Percentiles rank a stretch among this genome's conserved stretches.
phyloP scores from a whole-genome alignment of 495 filamentous ascomycete genomes.

The Pseudomonodictys pantanalensis region DNA sequence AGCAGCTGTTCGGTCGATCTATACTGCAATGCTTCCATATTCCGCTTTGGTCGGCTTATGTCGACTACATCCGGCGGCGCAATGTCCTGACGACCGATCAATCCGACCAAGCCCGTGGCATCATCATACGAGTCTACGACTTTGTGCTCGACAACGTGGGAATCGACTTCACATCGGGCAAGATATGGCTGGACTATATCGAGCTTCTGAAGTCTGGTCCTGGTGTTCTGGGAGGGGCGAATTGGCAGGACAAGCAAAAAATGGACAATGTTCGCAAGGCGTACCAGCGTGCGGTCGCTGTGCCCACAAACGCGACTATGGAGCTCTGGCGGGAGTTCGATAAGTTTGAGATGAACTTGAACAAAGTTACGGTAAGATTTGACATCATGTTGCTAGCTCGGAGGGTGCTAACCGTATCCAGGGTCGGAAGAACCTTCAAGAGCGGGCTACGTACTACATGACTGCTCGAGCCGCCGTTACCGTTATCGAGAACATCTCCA shows the following conservation, averaged over 20 bases:
- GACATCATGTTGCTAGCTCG: not conserved
- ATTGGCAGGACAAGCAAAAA: constrained; percentile 97
- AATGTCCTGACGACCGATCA: constrained; percentile 81
- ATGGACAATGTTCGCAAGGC: constrained; percentile 88
- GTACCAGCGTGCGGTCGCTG: constrained; percentile 81
- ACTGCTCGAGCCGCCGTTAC: constrained; percentile 82
- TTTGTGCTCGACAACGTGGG: constrained; percentile 87
- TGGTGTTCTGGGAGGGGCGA: constrained; percentile 75
- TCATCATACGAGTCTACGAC: constrained; percentile 80
- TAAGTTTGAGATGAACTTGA: constrained; percentile 85
- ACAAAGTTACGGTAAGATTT: constrained; percentile 72
- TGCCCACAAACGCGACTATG: constrained; percentile 77
- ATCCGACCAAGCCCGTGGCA: constrained; percentile 68
- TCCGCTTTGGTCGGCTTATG: constrained; percentile 85
- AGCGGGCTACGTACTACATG: constrained; percentile 88
- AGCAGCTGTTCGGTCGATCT: constrained; percentile 74
- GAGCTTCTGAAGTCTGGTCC: constrained; percentile 84
- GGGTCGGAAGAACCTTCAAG: constrained; percentile 90
- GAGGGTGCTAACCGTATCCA: constrained; percentile 37
- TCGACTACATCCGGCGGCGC: constrained; percentile 88
- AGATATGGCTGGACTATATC: constrained; percentile 89
- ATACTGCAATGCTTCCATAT: constrained; percentile 74
- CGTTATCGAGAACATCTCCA: constrained; percentile 77
- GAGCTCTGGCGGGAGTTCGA: constrained; percentile 96
- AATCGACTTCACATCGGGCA: constrained; percentile 85